A percentile compares a stretch with the other conserved stretches of the same genome.
These are phyloP conservation scores for Pyrenochaeta sp. DNA, from an alignment of 2,329 filamentous ascomycete genomes.

Conservation along the genomic window DNA sequence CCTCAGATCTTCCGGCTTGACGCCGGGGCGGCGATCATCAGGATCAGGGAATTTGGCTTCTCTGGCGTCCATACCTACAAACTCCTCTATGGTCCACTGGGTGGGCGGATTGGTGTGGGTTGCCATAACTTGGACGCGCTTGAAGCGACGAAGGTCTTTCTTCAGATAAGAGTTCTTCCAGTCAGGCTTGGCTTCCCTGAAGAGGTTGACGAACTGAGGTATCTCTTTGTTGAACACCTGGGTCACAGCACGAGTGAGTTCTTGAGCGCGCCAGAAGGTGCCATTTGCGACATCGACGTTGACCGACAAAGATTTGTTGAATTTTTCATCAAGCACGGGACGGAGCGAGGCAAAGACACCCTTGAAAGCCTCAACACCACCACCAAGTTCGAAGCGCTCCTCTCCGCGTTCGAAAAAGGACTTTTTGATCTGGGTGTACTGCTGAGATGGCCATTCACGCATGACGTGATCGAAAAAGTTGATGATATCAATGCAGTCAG, in stretches of 20 bases:
- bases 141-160: slow-evolving; percentile 53
- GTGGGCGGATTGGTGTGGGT: slow-evolving; percentile 50
- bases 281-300: slow-evolving; percentile 94
- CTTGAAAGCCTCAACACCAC: slow-evolving; percentile 80
- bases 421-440: slow-evolving; percentile 77
- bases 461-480: slow-evolving; percentile 92
- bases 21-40: slow-evolving; percentile 59
- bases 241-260: slow-evolving; percentile 45
- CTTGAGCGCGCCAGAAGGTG: slow-evolving; percentile 75
- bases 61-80: slow-evolving; percentile 55
- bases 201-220: slow-evolving; percentile 22
- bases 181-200: slow-evolving; percentile 30
- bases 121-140: slow-evolving; percentile 52
- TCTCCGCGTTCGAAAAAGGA: slow-evolving; percentile 76
- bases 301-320: slow-evolving; percentile 72
- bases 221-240: slow-evolving; percentile 38
- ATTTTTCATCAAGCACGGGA: slow-evolving; percentile 65
- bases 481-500: slow-evolving; percentile 77
- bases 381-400: slow-evolving; percentile 63
- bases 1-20: slow-evolving; percentile 48
- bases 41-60: slow-evolving; percentile 63
- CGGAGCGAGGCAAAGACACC: slow-evolving; percentile 89
- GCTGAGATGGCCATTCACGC: slow-evolving; percentile 76
- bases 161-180: slow-evolving; percentile 38
- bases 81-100: slow-evolving; percentile 61